A percentile compares a stretch with the other conserved stretches of the same genome.
phyloP scores from a whole-genome alignment of 495 filamentous ascomycete species.

The Tuber microsphaerosporum region DNA sequence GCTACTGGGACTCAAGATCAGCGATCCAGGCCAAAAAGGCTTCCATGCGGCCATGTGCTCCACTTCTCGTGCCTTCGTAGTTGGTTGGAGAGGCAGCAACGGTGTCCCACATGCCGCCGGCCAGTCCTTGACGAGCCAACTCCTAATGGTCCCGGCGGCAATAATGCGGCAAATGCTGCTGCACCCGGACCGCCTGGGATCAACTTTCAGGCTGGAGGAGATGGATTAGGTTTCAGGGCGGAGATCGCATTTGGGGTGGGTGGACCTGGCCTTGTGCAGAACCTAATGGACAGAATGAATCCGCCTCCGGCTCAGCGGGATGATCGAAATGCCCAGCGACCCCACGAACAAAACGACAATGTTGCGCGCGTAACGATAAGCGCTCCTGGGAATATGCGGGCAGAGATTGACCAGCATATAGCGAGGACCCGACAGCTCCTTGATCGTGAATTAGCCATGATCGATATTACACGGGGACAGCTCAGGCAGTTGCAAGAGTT shows the following conservation, averaged over 20 bases:
- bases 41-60: conserved; percentile 91
- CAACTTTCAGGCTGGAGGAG: conserved; percentile 9
- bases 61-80: conserved; percentile 90
- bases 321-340: conserved; percentile 17
- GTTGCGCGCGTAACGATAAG: conserved; percentile 13
- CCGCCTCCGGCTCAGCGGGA: conserved; percentile 40
- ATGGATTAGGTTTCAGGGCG: conserved; percentile 32
- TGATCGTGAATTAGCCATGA: conserved; percentile 31
- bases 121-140: conserved; percentile 54
- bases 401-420: conserved; percentile 32
- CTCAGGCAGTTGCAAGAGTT: conserved; percentile 29
- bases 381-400: conserved; percentile 15
- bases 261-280: conserved; percentile 49
- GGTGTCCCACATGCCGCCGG: conserved; percentile 87
- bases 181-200: not conserved
- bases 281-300: conserved; percentile 46
- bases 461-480: conserved; percentile 30
- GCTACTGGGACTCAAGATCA: conserved; percentile 54
- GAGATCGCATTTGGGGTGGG: conserved; percentile 55
- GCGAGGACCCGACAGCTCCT: conserved; percentile 29
- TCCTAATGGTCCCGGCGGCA: conserved; percentile 29
- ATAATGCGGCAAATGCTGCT: conserved; percentile 35
- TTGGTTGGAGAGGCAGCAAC: conserved; percentile 97
- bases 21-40: conserved; percentile 81
- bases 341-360: conserved; percentile 21